Base-by-base conservation (phyloP, 2,329 filamentous ascomycete species). In the Rutstroemia sp. region DNA sequence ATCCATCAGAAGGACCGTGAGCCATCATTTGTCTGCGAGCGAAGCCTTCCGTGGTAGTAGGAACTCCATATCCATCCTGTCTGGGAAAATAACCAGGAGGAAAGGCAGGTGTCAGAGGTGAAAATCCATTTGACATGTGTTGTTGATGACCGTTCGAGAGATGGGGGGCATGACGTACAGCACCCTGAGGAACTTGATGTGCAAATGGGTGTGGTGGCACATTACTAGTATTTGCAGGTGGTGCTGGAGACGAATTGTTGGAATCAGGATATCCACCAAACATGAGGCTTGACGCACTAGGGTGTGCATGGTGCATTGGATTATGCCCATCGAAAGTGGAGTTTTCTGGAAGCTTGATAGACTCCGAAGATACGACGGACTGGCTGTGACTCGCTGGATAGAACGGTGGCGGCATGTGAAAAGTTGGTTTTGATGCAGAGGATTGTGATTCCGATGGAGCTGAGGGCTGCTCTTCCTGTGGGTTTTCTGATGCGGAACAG, bases 181-280 rank as follows among this genome's bases (percentile, higher is more conserved):
- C 53, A 41, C 51, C 54, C 34, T 55, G 55, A 38, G 54, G 58
- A 27, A 58, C 52, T 41, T 55, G 54, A 18, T 61, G 62, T 27
- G 54, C 61, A 52, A 56, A 63, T 63, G 58, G 66, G 71, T 53
- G 69, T 50, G 63, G 64, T 23, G 70, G 65, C 30, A 71, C 62
- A 62, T 76, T 72, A 7, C 74, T 73, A n/a, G 79, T 74, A 14
- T 75, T 75, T 47, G 70, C 73, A 52, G 79, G 79, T 44, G 76
- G 76, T 19, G 73, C 79, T 1, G 82, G 82, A 5, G 82, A 85
- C 0, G 81, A 79, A 53, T 74, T 77, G 63, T 79, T 78, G 12
- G 82, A 85, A 18, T 75, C 77, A 34, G 76, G 71, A 59, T 80
- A 78, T 6, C 73, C 73, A 37, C 79, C 79, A 63, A 85, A 83